Conservation (phyloP, 2,329 filamentous ascomycete species). For the Claviceps arundinis region DNA sequence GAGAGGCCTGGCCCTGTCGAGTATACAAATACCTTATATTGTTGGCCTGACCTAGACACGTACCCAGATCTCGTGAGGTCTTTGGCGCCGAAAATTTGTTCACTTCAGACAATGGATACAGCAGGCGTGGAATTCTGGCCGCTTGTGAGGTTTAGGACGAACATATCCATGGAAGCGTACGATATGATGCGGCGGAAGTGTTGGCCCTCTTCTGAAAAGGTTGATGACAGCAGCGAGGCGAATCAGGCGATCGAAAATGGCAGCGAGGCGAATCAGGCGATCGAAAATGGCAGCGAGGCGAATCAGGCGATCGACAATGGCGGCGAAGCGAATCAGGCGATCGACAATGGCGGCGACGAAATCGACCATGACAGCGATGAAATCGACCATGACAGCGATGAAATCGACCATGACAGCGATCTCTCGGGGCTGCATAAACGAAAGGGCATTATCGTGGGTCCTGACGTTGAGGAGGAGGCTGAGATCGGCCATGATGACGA, state of each 20-base stretch:
- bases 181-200: constrained; percentile 7
- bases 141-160: constrained; percentile 17
- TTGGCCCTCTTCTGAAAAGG: background rate
- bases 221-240: constrained; percentile 3
- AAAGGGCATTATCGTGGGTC: no score
- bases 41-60: constrained; percentile 21
- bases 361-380: constrained; percentile 22
- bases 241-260: no score
- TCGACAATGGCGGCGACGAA: no score
- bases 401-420: constrained; percentile 16
- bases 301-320: no score
- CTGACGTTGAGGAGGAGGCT: no score
- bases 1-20: constrained; percentile 10
- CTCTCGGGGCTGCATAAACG: constrained; percentile 5
- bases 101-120: background rate
- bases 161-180: constrained; percentile 8
- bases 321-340: no score
- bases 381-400: constrained; percentile 25
- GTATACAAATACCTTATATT: constrained; percentile 14
- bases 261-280: no score
- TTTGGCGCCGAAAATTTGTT: constrained; percentile 8
- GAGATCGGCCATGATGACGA: no score
- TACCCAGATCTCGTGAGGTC: constrained; percentile 16
- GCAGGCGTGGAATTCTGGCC: constrained; percentile 14
- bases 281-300: constrained; percentile 20